These are phyloP conservation scores for Leishmania amazonensis DNA, from an alignment of 208 protist species.

Conservation along the genomic window DNA sequence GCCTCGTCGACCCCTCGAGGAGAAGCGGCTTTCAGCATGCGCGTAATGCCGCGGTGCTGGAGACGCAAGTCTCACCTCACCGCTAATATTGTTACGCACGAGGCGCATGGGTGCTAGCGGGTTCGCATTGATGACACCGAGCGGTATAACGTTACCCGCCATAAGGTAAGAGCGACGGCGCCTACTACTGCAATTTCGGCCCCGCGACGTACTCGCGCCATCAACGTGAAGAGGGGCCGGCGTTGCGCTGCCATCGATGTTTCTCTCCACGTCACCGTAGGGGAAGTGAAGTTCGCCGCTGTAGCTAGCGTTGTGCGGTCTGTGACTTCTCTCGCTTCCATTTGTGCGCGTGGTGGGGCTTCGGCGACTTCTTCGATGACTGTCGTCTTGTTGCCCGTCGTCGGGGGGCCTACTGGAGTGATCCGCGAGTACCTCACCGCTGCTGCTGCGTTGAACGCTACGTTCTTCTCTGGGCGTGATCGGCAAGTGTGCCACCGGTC, in stretches of 20 bases:
- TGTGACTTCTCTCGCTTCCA: not conserved
- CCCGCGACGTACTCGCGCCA: not conserved
- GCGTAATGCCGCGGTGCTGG: not conserved
- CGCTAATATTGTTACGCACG: not conserved
- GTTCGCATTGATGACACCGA: not conserved
- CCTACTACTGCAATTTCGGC: not conserved
- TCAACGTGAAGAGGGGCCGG: not conserved
- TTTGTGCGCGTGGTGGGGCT: not conserved
- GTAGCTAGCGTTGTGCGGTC: not conserved
- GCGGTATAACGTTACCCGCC: not conserved
- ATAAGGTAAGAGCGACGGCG: not conserved
- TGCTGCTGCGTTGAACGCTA: not conserved
- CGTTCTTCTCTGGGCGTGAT: not conserved
- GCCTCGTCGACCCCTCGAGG: not conserved
- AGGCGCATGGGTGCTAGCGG: not conserved
- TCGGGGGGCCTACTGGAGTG: not conserved
- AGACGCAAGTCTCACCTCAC: not conserved
- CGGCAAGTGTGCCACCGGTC: not conserved
- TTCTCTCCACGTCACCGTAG: not conserved
- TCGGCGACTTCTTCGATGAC: not conserved
- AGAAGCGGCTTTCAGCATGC: not conserved
- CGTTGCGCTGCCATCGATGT: not conserved
- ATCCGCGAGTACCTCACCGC: not conserved
- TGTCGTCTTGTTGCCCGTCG: not conserved
- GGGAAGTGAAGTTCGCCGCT: not conserved